phyloP scores from a whole-genome alignment of 306 rosid species.

The Vigna unguiculata region DNA sequence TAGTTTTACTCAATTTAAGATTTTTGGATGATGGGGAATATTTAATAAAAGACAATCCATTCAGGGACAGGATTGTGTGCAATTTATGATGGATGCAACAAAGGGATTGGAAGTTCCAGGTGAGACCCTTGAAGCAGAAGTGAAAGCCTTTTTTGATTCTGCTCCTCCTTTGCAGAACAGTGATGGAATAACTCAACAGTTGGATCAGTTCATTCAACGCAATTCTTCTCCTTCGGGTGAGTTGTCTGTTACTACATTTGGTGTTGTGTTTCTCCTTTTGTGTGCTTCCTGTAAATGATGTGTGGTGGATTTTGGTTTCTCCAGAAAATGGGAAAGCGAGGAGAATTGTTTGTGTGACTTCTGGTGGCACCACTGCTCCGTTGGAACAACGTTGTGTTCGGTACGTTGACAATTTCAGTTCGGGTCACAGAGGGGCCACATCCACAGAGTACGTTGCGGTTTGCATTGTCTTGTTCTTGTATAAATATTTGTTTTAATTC shows the following conservation, averaged over 20 bases:
- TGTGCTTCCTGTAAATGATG: conserved; percentile 16
- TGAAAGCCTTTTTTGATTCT: conserved; percentile 74
- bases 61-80: conserved; percentile 8
- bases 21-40: not conserved
- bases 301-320: conserved; percentile 36
- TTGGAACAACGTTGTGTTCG: conserved; percentile 92
- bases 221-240: conserved; percentile 60
- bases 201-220: conserved; percentile 62
- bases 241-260: conserved; percentile 28
- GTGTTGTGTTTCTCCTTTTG: not conserved
- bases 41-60: not conserved
- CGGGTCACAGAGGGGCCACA: conserved; percentile 97
- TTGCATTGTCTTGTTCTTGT: conserved; percentile 20
- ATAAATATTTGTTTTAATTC: not conserved
- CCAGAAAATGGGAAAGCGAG: conserved; percentile 57
- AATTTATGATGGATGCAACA: conserved; percentile 59
- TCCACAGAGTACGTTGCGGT: conserved; percentile 81
- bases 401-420: conserved; percentile 93
- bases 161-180: conserved; percentile 78
- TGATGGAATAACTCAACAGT: conserved; percentile 52
- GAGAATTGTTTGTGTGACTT: conserved; percentile 86
- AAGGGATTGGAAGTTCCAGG: conserved; percentile 46
- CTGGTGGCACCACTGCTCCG: conserved; percentile 98
- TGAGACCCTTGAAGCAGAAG: conserved; percentile 57
- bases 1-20: not conserved